Conservation (phyloP, 192 early-diverging fungal species). For the Coemansia sp. region DNA sequence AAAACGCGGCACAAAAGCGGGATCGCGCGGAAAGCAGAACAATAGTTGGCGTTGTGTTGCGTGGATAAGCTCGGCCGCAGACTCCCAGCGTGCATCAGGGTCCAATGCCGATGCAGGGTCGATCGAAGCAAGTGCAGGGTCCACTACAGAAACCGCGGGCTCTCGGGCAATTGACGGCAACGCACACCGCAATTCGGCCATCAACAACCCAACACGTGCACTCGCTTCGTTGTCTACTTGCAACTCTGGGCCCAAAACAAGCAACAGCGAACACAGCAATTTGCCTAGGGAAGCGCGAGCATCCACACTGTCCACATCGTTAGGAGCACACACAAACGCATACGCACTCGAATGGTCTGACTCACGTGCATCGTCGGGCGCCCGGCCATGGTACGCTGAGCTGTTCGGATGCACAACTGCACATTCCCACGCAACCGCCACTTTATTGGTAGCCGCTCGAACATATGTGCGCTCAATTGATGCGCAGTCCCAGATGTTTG, state of each 20-base stretch:
- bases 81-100: constrained; percentile 41
- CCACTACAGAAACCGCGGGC: not conserved
- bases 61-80: constrained; percentile 24
- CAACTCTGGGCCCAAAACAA: constrained; percentile 90
- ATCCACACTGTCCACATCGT: constrained; percentile 54
- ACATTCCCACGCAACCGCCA: constrained; percentile 54
- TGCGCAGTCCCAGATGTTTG: not conserved
- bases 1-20: constrained; percentile 14
- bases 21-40: constrained; percentile 18
- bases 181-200: constrained; percentile 77
- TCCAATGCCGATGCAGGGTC: constrained; percentile 6
- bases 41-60: constrained; percentile 42
- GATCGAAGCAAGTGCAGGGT: no score
- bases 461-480: constrained; percentile 5
- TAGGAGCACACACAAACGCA: constrained; percentile 52
- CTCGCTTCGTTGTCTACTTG: constrained; percentile 66
- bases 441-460: constrained; percentile 27
- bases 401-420: constrained; percentile 56
- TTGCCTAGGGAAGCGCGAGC: constrained; percentile 69
- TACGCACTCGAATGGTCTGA: constrained; percentile 7
- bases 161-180: constrained; percentile 19
- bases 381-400: constrained; percentile 27
- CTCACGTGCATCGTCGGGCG: constrained; percentile 16
- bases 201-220: constrained; percentile 74
- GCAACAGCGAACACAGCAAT: constrained; percentile 85